These are phyloP conservation scores for Kodamaea hsintzibuensis DNA, from an alignment of 805 yeast species.

Conservation along the genomic window DNA sequence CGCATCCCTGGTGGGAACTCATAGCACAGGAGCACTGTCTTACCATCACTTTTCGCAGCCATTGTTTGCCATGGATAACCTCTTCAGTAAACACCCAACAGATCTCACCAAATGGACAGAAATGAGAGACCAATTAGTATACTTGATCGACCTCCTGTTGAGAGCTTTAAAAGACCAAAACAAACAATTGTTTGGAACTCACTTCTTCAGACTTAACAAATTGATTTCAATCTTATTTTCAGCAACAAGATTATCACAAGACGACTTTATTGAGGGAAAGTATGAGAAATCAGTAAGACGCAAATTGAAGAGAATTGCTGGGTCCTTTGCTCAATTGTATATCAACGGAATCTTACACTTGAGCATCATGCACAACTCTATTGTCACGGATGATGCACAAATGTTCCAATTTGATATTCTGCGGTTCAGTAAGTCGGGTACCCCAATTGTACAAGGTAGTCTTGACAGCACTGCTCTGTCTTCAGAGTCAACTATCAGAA, in stretches of 20 bases:
- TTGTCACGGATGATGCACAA: slow-evolving; percentile 23
- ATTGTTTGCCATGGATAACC: slow-evolving; percentile 36
- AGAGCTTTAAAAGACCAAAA: slow-evolving; percentile 54
- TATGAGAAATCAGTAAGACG: slow-evolving; percentile 49
- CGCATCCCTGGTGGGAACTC: slow-evolving; percentile 32
- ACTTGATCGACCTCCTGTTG: slow-evolving; percentile 47
- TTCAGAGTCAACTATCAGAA: slow-evolving; percentile 8
- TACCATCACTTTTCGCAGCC: slow-evolving; percentile 46
- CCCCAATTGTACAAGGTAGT: neutral
- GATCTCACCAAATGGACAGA: slow-evolving; percentile 66
- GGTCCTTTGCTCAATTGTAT: slow-evolving; percentile 60
- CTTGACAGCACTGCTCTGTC: neutral
- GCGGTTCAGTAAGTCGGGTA: slow-evolving; percentile 3
- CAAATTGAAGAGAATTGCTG: slow-evolving; percentile 52
- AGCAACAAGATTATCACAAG: slow-evolving; percentile 54
- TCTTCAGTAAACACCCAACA: slow-evolving; percentile 59
- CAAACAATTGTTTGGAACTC: slow-evolving; percentile 52
- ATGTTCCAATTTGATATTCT: slow-evolving; percentile 32
- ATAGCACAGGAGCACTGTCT: slow-evolving; percentile 24
- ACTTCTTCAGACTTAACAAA: slow-evolving; percentile 54
- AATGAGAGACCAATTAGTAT: slow-evolving; percentile 48
- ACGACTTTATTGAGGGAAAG: slow-evolving; percentile 49
- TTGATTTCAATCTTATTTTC: slow-evolving; percentile 54
- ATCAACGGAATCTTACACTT: slow-evolving; percentile 66
- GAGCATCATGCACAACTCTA: slow-evolving; percentile 37